Percentiles rank a stretch among this genome's conserved stretches.
Evolutionary conservation across 2,329 filamentous ascomycete genomes (phyloP).

Genomic region (Clathrospora elynae): DNA sequence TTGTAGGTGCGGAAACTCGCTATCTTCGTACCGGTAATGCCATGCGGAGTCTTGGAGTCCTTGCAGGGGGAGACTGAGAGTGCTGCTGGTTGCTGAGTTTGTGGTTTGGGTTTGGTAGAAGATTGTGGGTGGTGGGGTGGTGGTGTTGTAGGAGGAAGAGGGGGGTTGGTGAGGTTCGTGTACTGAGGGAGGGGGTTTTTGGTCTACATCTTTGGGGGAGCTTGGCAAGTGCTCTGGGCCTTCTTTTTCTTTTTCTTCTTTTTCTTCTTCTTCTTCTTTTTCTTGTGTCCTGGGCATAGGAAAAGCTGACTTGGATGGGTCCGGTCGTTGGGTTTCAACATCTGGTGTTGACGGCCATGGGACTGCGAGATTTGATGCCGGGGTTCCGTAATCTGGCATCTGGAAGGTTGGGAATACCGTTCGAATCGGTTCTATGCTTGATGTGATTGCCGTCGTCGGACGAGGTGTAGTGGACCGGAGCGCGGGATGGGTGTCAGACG

Average conservation of each 20-base stretch:
- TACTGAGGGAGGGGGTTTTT: too few species aligned
- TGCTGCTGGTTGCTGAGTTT: constrained; percentile 19
- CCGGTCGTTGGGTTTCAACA: constrained; percentile 7
- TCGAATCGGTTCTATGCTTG: background rate
- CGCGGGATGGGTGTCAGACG: background rate
- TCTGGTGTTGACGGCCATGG: constrained; percentile 20
- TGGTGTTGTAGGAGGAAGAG: constrained; percentile 1
- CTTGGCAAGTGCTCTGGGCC: too few species aligned
- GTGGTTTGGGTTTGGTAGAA: background rate
- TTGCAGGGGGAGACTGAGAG: constrained; percentile 27
- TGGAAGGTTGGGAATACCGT: constrained; percentile 3
- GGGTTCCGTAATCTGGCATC: constrained; percentile 12
- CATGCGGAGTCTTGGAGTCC: constrained; percentile 23
- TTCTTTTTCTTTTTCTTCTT: too few species aligned
- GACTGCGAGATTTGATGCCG: constrained; percentile 13
- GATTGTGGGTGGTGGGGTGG: constrained; percentile 1
- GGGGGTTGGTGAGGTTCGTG: too few species aligned
- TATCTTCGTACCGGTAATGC: constrained; percentile 23
- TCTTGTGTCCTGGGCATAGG: constrained; percentile 1
- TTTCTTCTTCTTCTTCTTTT: background rate
- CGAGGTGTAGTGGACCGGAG: constrained; percentile 6
- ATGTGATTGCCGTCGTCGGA: constrained; percentile 2
- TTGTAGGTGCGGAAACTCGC: background rate
- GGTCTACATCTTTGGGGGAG: too few species aligned
- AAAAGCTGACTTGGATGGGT: constrained; percentile 5